phyloP scores from a whole-genome alignment of 2,329 filamentous ascomycete genomes.

The Clonostachys rhizophaga region DNA sequence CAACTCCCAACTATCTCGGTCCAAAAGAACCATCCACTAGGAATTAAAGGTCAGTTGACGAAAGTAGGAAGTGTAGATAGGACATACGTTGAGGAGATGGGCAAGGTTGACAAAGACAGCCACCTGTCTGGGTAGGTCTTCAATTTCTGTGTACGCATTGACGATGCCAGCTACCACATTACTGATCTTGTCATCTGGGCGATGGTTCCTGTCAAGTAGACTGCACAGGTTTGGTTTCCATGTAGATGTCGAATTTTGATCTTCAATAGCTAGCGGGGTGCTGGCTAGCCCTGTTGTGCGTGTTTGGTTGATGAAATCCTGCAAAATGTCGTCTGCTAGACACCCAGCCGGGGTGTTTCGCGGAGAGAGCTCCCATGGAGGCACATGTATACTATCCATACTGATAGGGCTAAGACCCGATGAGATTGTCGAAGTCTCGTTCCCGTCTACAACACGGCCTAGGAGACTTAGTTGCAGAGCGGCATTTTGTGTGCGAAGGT shows the following conservation, averaged over 20 bases:
- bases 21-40: constrained; percentile 21
- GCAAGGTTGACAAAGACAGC: constrained; percentile 21
- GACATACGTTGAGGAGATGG: constrained; percentile 16
- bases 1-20: constrained; percentile 18
- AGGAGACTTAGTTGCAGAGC: constrained; percentile 18
- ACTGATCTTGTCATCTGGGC: constrained; percentile 19
- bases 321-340: constrained; percentile 19
- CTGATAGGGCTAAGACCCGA: background rate
- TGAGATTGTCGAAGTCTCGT: background rate
- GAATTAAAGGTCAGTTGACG: background rate
- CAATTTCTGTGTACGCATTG: constrained; percentile 19
- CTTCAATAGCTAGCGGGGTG: background rate
- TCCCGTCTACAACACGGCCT: constrained; percentile 5
- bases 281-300: constrained; percentile 7
- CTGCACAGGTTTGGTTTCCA: constrained; percentile 14
- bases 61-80: too few relatives aligned
- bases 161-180: constrained; percentile 22
- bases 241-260: constrained; percentile 3
- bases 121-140: constrained; percentile 18
- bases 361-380: constrained; percentile 14
- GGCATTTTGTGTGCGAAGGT: constrained; percentile 18
- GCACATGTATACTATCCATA: background rate
- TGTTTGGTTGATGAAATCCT: constrained; percentile 14
- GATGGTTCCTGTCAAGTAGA: constrained; percentile 12
- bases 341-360: constrained; percentile 13